Evolutionary conservation across 352 stramenopile genomes (phyloP).

Genomic region (Phytophthora europaea): DNA sequence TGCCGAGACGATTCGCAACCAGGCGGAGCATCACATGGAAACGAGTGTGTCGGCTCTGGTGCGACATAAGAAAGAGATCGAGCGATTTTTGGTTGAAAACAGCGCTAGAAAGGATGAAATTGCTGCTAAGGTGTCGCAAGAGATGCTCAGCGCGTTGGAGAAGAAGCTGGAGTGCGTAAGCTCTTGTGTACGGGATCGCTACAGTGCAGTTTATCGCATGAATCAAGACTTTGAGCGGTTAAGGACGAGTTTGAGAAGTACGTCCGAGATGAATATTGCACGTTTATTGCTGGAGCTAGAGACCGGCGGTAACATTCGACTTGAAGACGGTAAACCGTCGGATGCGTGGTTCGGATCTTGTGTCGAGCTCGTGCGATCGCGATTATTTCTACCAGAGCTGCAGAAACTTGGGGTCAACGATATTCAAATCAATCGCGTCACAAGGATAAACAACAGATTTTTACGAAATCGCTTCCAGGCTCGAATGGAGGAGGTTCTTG

Average conservation of each 20-base stretch:
- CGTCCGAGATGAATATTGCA: conserved; percentile 81
- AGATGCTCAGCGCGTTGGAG: conserved; percentile 29
- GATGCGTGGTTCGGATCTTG: conserved; percentile 91
- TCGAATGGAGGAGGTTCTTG: conserved; percentile 81
- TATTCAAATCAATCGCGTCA: conserved; percentile 84
- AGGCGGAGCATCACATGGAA: conserved; percentile 63
- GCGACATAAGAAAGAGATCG: conserved; percentile 77
- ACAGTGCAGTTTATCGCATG: conserved; percentile 54
- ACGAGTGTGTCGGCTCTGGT: conserved; percentile 51
- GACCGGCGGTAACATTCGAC: conserved; percentile 91
- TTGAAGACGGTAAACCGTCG: conserved; percentile 86
- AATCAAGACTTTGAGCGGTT: conserved; percentile 74
- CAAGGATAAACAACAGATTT: conserved; percentile 91
- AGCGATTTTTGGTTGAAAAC: conserved; percentile 51
- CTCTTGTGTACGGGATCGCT: conserved; percentile 52
- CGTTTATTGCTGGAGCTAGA: conserved; percentile 91
- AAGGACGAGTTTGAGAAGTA: conserved; percentile 47
- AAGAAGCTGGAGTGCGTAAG: conserved; percentile 61
- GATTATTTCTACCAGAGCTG: conserved; percentile 71
- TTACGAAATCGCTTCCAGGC: conserved; percentile 90
- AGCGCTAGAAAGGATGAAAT: neutral
- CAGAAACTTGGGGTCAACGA: conserved; percentile 63
- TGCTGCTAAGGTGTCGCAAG: conserved; percentile 14
- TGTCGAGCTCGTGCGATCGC: conserved; percentile 82
- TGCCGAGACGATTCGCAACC: conserved; percentile 51